phyloP scores from a whole-genome alignment of 768 basidiomycete species.

The Tulasnella sp. region DNA sequence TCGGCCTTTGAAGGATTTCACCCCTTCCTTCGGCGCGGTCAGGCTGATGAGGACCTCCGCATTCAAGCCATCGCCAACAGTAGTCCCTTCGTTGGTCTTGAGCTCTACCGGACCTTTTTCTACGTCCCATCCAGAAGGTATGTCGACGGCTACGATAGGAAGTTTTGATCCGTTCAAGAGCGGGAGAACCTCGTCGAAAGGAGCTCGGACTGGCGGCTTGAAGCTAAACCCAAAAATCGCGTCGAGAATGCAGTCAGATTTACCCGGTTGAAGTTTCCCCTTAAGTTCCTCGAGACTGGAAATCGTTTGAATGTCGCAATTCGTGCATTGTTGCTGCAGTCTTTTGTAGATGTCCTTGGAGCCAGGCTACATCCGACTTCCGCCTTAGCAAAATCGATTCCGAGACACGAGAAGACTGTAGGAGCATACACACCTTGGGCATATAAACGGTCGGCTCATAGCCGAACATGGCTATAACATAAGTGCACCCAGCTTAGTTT shows the following conservation, averaged over 20 bases:
- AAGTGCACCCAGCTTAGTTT: not conserved
- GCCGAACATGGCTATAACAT: constrained; percentile 68
- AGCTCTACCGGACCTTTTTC: constrained; percentile 47
- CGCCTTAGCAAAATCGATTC: not conserved
- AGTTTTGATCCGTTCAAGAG: constrained; percentile 50
- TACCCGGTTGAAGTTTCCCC: constrained; percentile 39
- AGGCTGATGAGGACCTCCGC: constrained; percentile 79
- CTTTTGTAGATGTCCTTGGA: constrained; percentile 89
- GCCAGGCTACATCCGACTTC: constrained; percentile 46
- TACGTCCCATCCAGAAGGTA: constrained; percentile 95
- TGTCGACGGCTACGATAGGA: constrained; percentile 90
- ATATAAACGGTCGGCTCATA: constrained; percentile 84
- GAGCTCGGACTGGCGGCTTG: constrained; percentile 75
- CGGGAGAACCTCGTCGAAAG: constrained; percentile 68
- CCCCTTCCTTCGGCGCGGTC: constrained; percentile 91
- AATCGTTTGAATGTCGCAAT: constrained; percentile 73
- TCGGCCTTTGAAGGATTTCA: constrained; percentile 56
- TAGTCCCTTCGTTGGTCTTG: constrained; percentile 21
- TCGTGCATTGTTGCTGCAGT: constrained; percentile 74
- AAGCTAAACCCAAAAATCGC: constrained; percentile 99
- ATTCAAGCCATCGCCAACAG: constrained; percentile 34
- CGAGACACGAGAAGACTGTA: too few relatives aligned
- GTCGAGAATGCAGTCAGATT: constrained; percentile 70
- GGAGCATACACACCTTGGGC: constrained; percentile 56
- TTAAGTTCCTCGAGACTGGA: constrained; percentile 32